Evolutionary conservation across 306 rosid genomes (phyloP).

Genomic region (Erythrophleum fordii): DNA sequence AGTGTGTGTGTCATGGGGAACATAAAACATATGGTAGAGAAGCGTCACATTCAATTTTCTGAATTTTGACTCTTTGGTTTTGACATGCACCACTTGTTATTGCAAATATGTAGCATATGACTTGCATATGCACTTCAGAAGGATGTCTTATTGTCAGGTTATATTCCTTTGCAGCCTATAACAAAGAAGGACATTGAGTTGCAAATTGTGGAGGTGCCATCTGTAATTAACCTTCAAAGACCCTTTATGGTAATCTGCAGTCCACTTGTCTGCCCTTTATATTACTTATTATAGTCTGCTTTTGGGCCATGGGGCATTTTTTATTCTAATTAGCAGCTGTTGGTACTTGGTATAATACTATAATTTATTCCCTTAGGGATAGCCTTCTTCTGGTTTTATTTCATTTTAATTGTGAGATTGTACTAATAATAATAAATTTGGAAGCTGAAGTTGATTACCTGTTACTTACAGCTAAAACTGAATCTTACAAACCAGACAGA

Average conservation of each 20-base stretch:
- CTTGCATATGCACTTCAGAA: not conserved
- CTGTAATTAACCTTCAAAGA: constrained; percentile 72
- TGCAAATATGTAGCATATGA: not conserved
- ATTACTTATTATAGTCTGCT: constrained; percentile 18
- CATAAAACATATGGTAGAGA: not conserved
- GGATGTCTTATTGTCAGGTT: constrained; percentile 40
- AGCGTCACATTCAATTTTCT: constrained; percentile 13
- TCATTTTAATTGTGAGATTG: constrained; percentile 20
- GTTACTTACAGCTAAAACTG: constrained; percentile 70
- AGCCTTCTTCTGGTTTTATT: constrained; percentile 24
- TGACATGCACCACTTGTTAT: constrained; percentile 30
- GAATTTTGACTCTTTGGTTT: constrained; percentile 18
- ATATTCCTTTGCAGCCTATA: constrained; percentile 70
- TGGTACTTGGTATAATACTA: constrained; percentile 32
- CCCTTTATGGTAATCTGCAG: constrained; percentile 72
- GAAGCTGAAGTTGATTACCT: constrained; percentile 45
- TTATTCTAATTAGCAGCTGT: constrained; percentile 29
- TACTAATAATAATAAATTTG: constrained; percentile 17
- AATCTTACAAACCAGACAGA: constrained; percentile 77
- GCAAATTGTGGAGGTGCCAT: constrained; percentile 76
- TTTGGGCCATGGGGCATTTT: constrained; percentile 14
- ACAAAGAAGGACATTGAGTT: constrained; percentile 83
- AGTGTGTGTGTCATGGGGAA: not conserved
- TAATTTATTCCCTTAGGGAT: constrained; percentile 28
- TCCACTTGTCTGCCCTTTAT: constrained; percentile 28